A percentile compares a stretch with the other conserved stretches of the same genome.
phyloP scores from a whole-genome alignment of 1,284 basidiomycete species.

The Ceratobasidium sp. region DNA sequence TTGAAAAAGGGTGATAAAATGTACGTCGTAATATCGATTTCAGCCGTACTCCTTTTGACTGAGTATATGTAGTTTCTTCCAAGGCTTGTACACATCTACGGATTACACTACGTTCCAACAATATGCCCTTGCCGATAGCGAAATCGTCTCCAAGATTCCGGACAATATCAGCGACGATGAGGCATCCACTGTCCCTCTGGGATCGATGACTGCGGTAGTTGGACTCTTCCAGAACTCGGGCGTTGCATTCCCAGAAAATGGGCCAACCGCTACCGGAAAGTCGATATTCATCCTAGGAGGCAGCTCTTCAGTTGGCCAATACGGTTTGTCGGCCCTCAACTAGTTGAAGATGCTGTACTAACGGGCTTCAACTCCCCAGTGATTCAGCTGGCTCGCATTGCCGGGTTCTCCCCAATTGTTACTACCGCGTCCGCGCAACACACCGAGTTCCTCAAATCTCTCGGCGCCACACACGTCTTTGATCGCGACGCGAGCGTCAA shows the following conservation, averaged over 20 bases:
- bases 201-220: conserved; percentile 23
- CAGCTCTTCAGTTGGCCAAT: conserved; percentile 44
- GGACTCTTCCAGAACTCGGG: conserved; percentile 45
- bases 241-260: conserved; percentile 2
- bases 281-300: conserved; percentile 46
- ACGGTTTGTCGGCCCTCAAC: neutral
- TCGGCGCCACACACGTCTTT: conserved; percentile 68
- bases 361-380: neutral
- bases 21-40: conserved; percentile 14
- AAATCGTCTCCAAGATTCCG: conserved; percentile 8
- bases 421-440: conserved; percentile 64
- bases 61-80: conserved; percentile 17
- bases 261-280: conserved; percentile 3
- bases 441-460: conserved; percentile 60
- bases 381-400: conserved; percentile 50
- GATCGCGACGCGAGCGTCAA: conserved; percentile 60
- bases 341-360: neutral
- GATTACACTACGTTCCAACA: conserved; percentile 32
- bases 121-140: conserved; percentile 14
- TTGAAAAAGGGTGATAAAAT: conserved; percentile 44
- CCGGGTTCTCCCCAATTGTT: conserved; percentile 55
- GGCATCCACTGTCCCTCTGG: conserved; percentile 25
- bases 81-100: conserved; percentile 15
- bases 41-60: neutral
- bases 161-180: conserved; percentile 13